These are phyloP conservation scores for Mucor lusitanicus DNA, from an alignment of 371 early-diverging fungal species.

Conservation along the genomic window DNA sequence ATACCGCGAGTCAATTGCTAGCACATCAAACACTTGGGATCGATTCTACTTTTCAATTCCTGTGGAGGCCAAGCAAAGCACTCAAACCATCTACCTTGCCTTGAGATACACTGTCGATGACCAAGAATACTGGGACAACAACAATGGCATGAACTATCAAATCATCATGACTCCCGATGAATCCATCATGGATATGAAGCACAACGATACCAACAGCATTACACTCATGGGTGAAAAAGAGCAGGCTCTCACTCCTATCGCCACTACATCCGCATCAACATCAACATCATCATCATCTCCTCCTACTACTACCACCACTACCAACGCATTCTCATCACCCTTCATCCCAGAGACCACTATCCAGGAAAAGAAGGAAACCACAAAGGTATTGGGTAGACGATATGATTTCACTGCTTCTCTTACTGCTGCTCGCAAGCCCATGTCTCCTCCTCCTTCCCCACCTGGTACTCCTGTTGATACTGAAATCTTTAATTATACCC, in stretches of 20 bases:
- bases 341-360: not conserved
- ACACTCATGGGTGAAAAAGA: not conserved
- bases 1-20: constrained; percentile 53
- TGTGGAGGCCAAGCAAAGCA: constrained; percentile 41
- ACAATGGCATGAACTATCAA: constrained; percentile 72
- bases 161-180: constrained; percentile 31
- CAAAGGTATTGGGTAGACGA: constrained; percentile 34
- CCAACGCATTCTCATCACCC: not conserved
- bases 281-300: not conserved
- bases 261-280: not conserved
- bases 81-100: constrained; percentile 29
- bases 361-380: constrained; percentile 11
- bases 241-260: not conserved
- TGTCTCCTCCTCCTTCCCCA: constrained; percentile 21
- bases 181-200: not conserved
- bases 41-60: constrained; percentile 34
- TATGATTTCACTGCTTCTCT: constrained; percentile 48
- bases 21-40: constrained; percentile 42
- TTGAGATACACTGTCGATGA: constrained; percentile 57
- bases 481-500: constrained; percentile 17
- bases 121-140: constrained; percentile 83
- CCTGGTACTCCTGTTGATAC: constrained; percentile 17
- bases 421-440: constrained; percentile 30
- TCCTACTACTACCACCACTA: not conserved
- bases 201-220: not conserved